Evolutionary conservation across 768 basidiomycete genomes (phyloP).

Genomic region (Cystobasidium onofrii): DNA sequence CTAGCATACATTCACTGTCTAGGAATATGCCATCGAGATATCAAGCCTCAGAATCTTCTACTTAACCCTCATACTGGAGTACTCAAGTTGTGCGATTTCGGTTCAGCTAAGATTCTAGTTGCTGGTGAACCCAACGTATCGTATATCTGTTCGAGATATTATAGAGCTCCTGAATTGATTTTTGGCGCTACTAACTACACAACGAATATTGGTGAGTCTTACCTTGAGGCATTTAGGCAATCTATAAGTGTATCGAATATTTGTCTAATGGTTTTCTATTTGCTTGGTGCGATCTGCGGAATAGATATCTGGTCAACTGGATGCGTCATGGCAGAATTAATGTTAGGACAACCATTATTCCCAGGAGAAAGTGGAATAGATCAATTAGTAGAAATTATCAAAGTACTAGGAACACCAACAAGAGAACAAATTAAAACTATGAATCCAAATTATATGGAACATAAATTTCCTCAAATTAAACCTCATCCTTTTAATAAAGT

Average conservation of each 20-base stretch:
- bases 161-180: slow-evolving; percentile 96
- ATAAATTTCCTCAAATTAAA: slow-evolving; percentile 99
- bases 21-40: slow-evolving; percentile 98
- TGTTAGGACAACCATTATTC: slow-evolving; percentile 97
- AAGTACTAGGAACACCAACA: slow-evolving; percentile 95
- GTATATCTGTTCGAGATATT: slow-evolving; percentile 99
- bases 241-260: neutral
- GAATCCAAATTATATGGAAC: slow-evolving; percentile 99
- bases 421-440: slow-evolving; percentile 99
- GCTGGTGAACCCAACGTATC: slow-evolving; percentile 98
- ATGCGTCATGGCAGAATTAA: slow-evolving; percentile 99
- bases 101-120: slow-evolving; percentile 95
- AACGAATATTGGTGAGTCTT: slow-evolving; percentile 81
- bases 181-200: slow-evolving; percentile 99
- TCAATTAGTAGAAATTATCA: slow-evolving; percentile 99
- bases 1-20: slow-evolving; percentile 99
- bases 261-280: no score
- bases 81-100: slow-evolving; percentile 97
- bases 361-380: slow-evolving; percentile 86
- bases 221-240: neutral
- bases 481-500: slow-evolving; percentile 99
- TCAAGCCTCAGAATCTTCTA: slow-evolving; percentile 98
- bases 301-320: slow-evolving; percentile 99
- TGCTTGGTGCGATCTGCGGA: no score
- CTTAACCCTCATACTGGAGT: slow-evolving; percentile 95